Percentiles rank a stretch among this genome's conserved stretches.
These are phyloP conservation scores for Asterophora lycoperdoides DNA, from an alignment of 768 basidiomycete species.

Conservation along the genomic window DNA sequence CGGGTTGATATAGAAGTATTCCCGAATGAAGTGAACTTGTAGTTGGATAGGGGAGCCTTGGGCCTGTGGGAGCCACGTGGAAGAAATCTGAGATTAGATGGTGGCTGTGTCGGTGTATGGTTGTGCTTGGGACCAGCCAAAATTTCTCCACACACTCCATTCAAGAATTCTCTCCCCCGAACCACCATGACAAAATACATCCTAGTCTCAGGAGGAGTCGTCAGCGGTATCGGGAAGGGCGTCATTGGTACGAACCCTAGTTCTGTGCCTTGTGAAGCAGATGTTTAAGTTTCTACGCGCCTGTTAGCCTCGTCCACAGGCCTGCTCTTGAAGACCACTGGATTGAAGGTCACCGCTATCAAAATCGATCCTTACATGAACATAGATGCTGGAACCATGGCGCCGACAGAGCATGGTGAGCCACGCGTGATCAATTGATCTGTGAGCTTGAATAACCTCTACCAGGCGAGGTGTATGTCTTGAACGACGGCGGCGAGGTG, in stretches of 20 bases:
- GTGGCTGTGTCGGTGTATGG: conserved; percentile 11
- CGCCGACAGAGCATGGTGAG: conserved; percentile 96
- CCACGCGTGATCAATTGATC: neutral
- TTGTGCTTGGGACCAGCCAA: conserved; percentile 5
- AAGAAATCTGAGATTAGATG: no score
- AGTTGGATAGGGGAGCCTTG: no score
- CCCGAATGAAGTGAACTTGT: no score
- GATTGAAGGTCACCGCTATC: conserved; percentile 96
- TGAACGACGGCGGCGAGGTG: conserved; percentile 98
- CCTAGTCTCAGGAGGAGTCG: conserved; percentile 92
- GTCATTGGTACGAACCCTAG: conserved; percentile 78
- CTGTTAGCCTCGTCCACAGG: conserved; percentile 90
- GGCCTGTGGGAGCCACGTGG: no score
- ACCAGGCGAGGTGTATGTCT: conserved; percentile 89
- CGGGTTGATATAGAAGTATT: no score
- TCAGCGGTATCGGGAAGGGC: conserved; percentile 98
- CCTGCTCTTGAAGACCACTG: conserved; percentile 89
- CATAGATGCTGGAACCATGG: conserved; percentile 99
- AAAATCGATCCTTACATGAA: conserved; percentile 99
- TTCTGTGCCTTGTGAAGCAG: conserved; percentile 16
- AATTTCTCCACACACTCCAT: conserved; percentile 8
- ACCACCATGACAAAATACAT: conserved; percentile 89
- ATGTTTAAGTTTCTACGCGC: conserved; percentile 12
- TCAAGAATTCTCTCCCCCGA: conserved; percentile 3
- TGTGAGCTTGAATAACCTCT: neutral